Evolutionary conservation across 2,329 filamentous ascomycete species (phyloP), one percentile per base, ranked within the genome.

Genomic region (Amylocarpus encephaloides): DNA sequence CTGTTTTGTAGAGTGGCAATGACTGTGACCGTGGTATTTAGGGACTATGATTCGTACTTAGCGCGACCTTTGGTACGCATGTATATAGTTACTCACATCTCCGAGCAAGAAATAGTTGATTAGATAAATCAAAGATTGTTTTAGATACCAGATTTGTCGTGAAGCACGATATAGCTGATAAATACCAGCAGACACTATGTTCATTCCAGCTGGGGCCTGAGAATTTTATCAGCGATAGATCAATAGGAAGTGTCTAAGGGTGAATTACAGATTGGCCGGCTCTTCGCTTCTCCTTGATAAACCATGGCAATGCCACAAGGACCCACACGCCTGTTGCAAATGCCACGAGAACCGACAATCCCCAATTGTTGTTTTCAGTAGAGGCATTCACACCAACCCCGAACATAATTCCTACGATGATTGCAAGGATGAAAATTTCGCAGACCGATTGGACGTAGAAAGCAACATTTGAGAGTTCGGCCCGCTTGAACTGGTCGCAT

Each of bases 1-100:
- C 72, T 72, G 57, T 85, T 85, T 60, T 86, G 83, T 5, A 85
- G 66, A 0, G 81, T 86, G 0, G 70, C 73, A 30, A 86, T 80
- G 18, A 86, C 81, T 0, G 83, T 86, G 5, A 85, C 79, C 0
- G 82, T 85, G 0, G 83, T 87, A 63, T 86, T 86, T 33, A 86
- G 70, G 1, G 78, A 82, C 46, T 48, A 65, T 3, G 15, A 18
- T 7, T 18, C n/a, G n/a, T 38, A 35, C 22, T 46, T 38, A 46
- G 43, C 30, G 18, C 29, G 11, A 19, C 6, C n/a, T 34, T 16
- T 16, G 13, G 18, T 19, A 19, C 30, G 10, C 16, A 10, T 15
- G 12, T 10, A 12, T 19, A 10, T 5, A 9, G 5, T 13, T 10
- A 32, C 45, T 32, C 32, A 47, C 45, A 30, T 86, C 83, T n/a